Conservation (phyloP, 2,329 filamentous ascomycete genomes). For the Phaeoacremonium minimum region DNA sequence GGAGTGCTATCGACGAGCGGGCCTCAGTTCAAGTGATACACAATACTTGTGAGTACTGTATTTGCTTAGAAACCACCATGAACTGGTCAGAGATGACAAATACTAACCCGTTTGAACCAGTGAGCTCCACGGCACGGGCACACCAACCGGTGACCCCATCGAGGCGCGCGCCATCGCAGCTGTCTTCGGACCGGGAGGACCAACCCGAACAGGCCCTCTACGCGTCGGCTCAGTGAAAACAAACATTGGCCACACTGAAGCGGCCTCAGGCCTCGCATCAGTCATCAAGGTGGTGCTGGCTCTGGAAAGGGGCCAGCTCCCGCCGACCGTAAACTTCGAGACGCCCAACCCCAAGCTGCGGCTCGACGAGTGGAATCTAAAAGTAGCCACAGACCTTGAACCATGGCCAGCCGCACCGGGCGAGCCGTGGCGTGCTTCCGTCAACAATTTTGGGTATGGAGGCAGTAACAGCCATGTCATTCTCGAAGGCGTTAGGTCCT, state of each 20-base stretch:
- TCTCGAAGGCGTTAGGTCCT: no score
- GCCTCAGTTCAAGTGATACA: slow-evolving; percentile 15
- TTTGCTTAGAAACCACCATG: no score
- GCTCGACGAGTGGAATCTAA: slow-evolving; percentile 8
- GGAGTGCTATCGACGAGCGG: slow-evolving; percentile 22
- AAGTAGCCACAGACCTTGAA: slow-evolving; percentile 20
- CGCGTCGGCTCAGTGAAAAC: slow-evolving; percentile 26
- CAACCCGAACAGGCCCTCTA: slow-evolving; percentile 10
- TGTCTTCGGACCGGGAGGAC: slow-evolving; percentile 10
- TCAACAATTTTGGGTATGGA: slow-evolving; percentile 40
- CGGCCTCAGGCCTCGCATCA: slow-evolving; percentile 2
- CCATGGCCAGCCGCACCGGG: slow-evolving; percentile 22
- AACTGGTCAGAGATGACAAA: no score
- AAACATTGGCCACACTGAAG: slow-evolving; percentile 13
- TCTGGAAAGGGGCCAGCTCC: slow-evolving; percentile 11
- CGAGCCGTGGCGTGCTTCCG: slow-evolving; percentile 12
- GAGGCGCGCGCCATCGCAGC: slow-evolving; percentile 5
- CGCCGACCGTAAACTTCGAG: slow-evolving; percentile 15
- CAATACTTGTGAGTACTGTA: no score
- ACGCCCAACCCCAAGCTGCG: slow-evolving; percentile 8
- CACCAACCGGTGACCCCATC: background rate
- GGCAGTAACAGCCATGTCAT: slow-evolving; percentile 39
- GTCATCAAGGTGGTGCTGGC: slow-evolving; percentile 1
- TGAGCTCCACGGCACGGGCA: slow-evolving; percentile 4
- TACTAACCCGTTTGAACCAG: no score